Evolutionary conservation across 148 eudicot genomes (phyloP), one percentile per base, ranked within the genome.

Genomic region (Rhododendron mucronatum): DNA sequence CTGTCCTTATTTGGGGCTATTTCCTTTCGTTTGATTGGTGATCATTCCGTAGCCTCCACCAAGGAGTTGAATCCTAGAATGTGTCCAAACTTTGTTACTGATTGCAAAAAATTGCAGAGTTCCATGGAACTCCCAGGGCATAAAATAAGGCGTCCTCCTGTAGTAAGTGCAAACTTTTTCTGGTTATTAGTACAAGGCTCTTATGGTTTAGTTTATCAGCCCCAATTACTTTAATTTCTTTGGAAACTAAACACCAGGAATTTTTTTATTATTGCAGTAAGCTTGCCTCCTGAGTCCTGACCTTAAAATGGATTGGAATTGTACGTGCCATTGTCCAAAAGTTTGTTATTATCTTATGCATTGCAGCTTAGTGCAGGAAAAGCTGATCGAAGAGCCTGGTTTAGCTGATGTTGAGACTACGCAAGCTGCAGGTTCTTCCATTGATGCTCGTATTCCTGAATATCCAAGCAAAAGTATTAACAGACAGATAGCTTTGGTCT

Each of bases 391-490:
- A 7, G 90, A 88, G 76, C 76, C 90, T 84, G 87, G 45, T 89
- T 80, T 84, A 39, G 89, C 51, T 28, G 84, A 85, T 73, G 93
- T 88, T 39, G 89, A 87, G 6, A 48, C 87, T 4, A 85, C 55
- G 11, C 83, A 90, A 88, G 86, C 50, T 79, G 75, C 81, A 15
- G 69, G 87, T 86, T 90, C 96, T 26, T 78, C 97, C 13, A 3
- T 84, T 67, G 90, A 88, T 82, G 73, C 76, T 69, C 86, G 90
- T 90, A 81, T 94, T 41, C 94, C 98, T 45, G 93, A 91, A 86
- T 85, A 89, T 82, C 98, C 98, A 18, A 91, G 82, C 91, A 93
- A 92, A 91, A 88, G 82, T 80, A 50, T 97, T 35, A 95, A 94
- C 82, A 89, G 84, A 80, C 91, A 90, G 84, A 85, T 97, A 78